A percentile compares a stretch with the other conserved stretches of the same genome.
phyloP scores from a whole-genome alignment of 164 flowering plant species.

The Nymphaea thermarum region DNA sequence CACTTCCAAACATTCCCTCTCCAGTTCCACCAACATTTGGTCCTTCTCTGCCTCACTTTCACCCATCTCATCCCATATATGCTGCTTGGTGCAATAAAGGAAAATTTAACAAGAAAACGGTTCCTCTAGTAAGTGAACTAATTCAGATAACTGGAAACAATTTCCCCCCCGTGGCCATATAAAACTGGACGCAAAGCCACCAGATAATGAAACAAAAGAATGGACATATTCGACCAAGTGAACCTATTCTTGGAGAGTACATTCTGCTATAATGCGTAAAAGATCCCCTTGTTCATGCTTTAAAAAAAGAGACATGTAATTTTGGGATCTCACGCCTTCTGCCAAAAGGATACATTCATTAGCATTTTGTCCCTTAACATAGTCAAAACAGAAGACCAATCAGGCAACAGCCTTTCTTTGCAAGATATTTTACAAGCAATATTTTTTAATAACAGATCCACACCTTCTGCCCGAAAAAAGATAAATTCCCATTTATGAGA shows the following conservation, averaged over 20 bases:
- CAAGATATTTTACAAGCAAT: no score
- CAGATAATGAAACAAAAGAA: neutral
- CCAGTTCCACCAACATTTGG: constrained; percentile 66
- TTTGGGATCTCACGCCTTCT: no score
- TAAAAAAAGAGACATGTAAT: no score
- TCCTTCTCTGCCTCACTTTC: constrained; percentile 77
- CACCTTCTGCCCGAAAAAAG: no score
- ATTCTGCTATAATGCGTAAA: no score
- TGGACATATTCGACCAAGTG: neutral
- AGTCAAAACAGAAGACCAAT: no score
- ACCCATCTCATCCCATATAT: constrained; percentile 85
- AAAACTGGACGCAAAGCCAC: neutral
- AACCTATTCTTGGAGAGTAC: neutral
- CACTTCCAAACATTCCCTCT: constrained; percentile 72
- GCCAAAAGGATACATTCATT: no score
- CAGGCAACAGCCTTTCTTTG: no score
- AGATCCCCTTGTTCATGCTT: no score
- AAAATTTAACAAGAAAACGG: constrained; percentile 3
- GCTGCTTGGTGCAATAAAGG: constrained; percentile 28
- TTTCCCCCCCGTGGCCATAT: neutral
- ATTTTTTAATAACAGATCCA: no score
- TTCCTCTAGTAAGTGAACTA: neutral
- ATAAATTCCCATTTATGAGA: no score
- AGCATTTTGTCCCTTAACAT: no score
- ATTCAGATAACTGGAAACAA: neutral